Conservation (phyloP, 1,284 basidiomycete species). For the Caloboletus inedulis region DNA sequence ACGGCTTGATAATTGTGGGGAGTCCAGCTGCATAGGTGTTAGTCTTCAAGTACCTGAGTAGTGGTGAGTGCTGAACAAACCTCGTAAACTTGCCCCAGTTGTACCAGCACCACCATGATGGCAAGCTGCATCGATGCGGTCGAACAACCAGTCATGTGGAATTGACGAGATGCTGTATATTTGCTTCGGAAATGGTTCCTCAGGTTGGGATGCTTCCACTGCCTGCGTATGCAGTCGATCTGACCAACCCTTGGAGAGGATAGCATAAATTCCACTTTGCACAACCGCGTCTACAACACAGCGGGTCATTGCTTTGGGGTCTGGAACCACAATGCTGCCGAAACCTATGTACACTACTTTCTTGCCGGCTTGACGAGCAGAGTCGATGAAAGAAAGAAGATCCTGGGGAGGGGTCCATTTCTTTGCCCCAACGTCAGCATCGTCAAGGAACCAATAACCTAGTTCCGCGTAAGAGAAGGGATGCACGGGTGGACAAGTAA, state of each 20-base stretch:
- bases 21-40: slow-evolving; percentile 64
- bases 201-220: slow-evolving; percentile 53
- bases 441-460: slow-evolving; percentile 96
- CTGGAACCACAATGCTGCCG: slow-evolving; percentile 96
- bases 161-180: slow-evolving; percentile 86
- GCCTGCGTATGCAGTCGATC: slow-evolving; percentile 79
- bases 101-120: slow-evolving; percentile 98
- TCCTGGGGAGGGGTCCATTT: slow-evolving; percentile 86
- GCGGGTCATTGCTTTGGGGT: slow-evolving; percentile 88
- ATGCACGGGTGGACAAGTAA: background rate
- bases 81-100: slow-evolving; percentile 88
- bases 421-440: slow-evolving; percentile 81
- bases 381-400: slow-evolving; percentile 79
- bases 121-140: slow-evolving; percentile 89
- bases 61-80: slow-evolving; percentile 38
- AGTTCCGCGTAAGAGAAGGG: slow-evolving; percentile 11
- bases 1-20: slow-evolving; percentile 94
- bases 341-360: slow-evolving; percentile 98
- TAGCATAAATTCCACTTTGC: slow-evolving; percentile 82
- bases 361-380: slow-evolving; percentile 69
- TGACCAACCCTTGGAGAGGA: slow-evolving; percentile 97
- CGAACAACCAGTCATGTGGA: slow-evolving; percentile 97
- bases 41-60: background rate
- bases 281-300: slow-evolving; percentile 87
- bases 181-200: slow-evolving; percentile 69